Evolutionary conservation across 2,329 filamentous ascomycete genomes (phyloP).

Genomic region (Colletotrichum caudatum): DNA sequence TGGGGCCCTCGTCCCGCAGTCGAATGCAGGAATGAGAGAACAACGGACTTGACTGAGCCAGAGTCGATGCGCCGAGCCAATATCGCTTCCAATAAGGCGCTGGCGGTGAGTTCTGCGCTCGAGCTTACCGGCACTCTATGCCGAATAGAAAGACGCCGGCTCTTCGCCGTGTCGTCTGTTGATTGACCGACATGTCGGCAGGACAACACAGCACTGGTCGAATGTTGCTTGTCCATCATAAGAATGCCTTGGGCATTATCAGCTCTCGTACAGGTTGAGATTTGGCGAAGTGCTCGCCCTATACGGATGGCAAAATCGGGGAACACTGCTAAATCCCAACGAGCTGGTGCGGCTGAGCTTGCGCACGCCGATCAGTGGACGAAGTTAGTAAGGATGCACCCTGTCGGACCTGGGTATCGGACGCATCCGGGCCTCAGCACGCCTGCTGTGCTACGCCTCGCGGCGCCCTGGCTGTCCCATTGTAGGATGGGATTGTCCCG

Average conservation of each 20-base stretch:
- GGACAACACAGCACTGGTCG: constrained; percentile 4
- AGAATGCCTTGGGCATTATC: background rate
- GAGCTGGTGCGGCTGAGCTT: constrained; percentile 37
- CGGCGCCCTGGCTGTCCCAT: background rate
- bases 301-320: background rate
- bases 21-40: background rate
- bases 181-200: background rate
- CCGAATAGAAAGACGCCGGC: background rate
- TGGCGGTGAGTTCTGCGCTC: no score
- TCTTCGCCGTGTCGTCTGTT: background rate
- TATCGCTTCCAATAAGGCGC: background rate
- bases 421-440: constrained; percentile 32
- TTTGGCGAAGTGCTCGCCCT: background rate
- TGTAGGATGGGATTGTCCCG: background rate
- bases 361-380: constrained; percentile 26
- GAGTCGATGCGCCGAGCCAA: background rate
- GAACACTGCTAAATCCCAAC: constrained; percentile 15
- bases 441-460: constrained; percentile 37
- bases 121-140: background rate
- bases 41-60: background rate
- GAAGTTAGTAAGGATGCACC: constrained; percentile 31
- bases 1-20: background rate
- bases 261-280: constrained; percentile 4
- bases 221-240: no score
- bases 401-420: constrained; percentile 26